Evolutionary conservation across 2,329 filamentous ascomycete genomes (phyloP), one percentile per base, ranked within the genome.

Genomic region (Bipolaris victoriae): DNA sequence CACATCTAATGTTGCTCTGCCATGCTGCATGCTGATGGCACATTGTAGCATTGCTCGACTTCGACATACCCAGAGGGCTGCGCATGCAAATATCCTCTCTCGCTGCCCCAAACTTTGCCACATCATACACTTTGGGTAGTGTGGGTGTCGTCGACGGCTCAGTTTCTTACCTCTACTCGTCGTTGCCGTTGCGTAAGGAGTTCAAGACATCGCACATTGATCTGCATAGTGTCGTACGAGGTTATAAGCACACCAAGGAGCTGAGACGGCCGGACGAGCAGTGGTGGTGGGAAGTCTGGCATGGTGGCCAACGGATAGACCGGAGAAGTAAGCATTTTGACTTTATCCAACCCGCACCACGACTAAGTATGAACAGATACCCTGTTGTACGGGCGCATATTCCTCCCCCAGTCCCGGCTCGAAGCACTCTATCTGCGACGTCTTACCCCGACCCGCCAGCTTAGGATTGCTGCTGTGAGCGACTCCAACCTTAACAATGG

Each of bases 131-230:
- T 40, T 86, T 99, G 43, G 92, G 92, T 59, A 96, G 89, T 40
- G 85, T 96, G 15, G 95, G 94, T 58, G 84, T 96, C 35, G 93
- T 99, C 49, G 94, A 98, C 79, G 95, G 95, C 74, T 97, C 92
- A n/a, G 86, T 99, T 55, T 96, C 93, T 13, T 99, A 98, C 78
- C 86, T 99, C 52, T 98, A 96, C 81, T 96, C 92, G 47, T 96
- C 92, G 2, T 83, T 95, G 7, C 88, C 92, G 11, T 84, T 98
- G 55, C 80, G 82, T 37, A 82, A 88, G 18, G 78, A 79, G 62
- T 92, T 82, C 76, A 85, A 87, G 76, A 96, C 91, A 67, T 87
- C 88, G 46, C 81, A 85, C 20, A 88, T 97, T 36, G 87, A 92
- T 13, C 81, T 99, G 9, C 88, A 88, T 31, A 84, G 88, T 64